These are phyloP conservation scores for Paraleonurus japonicus DNA, from an alignment of 257 asterid genomes.

Conservation along the genomic window DNA sequence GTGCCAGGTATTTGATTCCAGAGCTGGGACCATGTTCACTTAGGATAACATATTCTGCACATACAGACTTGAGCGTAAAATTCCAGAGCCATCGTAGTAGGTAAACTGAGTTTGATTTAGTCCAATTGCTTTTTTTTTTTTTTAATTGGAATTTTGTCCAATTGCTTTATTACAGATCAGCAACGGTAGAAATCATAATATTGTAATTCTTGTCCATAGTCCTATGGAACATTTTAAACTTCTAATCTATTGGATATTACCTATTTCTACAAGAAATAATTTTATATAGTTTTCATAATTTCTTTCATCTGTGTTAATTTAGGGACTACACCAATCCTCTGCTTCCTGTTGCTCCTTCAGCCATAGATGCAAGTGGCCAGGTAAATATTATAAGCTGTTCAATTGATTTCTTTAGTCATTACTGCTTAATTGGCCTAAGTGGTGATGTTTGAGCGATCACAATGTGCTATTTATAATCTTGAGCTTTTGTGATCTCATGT, in stretches of 20 bases:
- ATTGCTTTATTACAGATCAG: slow-evolving; percentile 9
- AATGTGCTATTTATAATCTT: slow-evolving; percentile 11
- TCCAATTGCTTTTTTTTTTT: slow-evolving; percentile 10
- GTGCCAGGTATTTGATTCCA: slow-evolving; percentile 77
- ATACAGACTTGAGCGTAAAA: slow-evolving; percentile 91
- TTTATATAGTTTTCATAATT: neutral
- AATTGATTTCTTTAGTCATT: neutral
- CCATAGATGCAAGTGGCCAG: slow-evolving; percentile 94
- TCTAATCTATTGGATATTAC: neutral
- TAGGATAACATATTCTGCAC: slow-evolving; percentile 88
- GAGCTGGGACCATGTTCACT: slow-evolving; percentile 89
- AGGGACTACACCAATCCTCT: slow-evolving; percentile 95
- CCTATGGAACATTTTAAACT: neutral
- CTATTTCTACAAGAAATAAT: neutral
- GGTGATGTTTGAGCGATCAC: neutral
- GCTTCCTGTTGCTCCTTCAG: slow-evolving; percentile 95
- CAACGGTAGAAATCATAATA: slow-evolving; percentile 9
- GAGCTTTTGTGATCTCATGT: neutral
- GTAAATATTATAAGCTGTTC: slow-evolving; percentile 37
- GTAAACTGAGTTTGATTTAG: slow-evolving; percentile 27
- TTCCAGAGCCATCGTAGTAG: slow-evolving; percentile 94
- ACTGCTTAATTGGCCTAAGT: neutral
- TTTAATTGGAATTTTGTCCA: neutral
- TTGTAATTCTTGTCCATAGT: neutral
- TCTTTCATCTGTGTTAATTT: slow-evolving; percentile 18